phyloP scores from a whole-genome alignment of 164 flowering plant species.

The Vitis amurensis region DNA sequence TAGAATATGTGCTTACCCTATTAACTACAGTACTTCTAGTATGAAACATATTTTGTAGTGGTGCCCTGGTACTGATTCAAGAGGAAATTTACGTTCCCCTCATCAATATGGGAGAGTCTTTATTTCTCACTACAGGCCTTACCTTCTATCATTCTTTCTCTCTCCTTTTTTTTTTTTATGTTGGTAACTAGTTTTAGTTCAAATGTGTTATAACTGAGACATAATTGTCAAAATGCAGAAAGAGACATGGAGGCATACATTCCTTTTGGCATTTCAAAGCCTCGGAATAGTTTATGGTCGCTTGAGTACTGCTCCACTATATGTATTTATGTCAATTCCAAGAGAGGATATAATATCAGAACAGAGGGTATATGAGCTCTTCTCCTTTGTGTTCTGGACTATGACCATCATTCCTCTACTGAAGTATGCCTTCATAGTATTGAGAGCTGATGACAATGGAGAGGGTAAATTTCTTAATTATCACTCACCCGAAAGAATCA shows the following conservation, averaged over 20 bases:
- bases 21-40: no score
- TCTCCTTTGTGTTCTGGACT: constrained; percentile 71
- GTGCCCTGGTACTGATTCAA: no score
- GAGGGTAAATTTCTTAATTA: constrained; percentile 38
- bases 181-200: no score
- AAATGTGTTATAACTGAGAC: no score
- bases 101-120: no score
- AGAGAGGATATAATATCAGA: constrained; percentile 30
- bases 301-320: constrained; percentile 62
- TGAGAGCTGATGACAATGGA: constrained; percentile 63
- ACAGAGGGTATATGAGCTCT: constrained; percentile 38
- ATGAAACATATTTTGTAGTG: no score
- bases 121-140: no score
- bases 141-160: no score
- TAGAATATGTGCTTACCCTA: no score
- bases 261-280: constrained; percentile 65
- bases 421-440: constrained; percentile 58
- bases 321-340: constrained; percentile 46
- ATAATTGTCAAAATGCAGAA: constrained; percentile 20
- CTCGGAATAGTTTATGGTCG: constrained; percentile 74
- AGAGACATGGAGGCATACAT: constrained; percentile 53
- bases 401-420: constrained; percentile 54
- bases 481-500: background rate
- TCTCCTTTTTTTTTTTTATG: no score
- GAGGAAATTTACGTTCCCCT: no score